These are phyloP conservation scores for Silene noctiflora DNA, from an alignment of 179 eudicot genomes.

Conservation along the genomic window DNA sequence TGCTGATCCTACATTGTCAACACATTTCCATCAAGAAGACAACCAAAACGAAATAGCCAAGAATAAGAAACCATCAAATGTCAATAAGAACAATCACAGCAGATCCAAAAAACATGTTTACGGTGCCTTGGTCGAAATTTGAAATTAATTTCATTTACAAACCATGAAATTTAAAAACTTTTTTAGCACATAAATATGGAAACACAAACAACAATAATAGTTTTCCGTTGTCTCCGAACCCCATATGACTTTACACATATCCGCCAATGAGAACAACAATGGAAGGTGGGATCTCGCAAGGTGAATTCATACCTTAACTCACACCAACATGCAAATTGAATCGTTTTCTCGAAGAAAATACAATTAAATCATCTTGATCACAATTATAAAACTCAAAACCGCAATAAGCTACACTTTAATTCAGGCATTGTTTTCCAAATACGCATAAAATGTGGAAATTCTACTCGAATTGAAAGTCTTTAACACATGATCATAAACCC, in stretches of 20 bases:
- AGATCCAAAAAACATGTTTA: no score
- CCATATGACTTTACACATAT: not conserved
- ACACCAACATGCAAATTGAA: slow-evolving; percentile 1
- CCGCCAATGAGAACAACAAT: not conserved
- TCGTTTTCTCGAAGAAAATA: not conserved
- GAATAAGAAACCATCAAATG: not conserved
- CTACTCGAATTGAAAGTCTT: not conserved
- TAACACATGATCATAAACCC: slow-evolving; percentile 11
- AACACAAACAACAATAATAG: no score
- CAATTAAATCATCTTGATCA: not conserved
- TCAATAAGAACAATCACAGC: not conserved
- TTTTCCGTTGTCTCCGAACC: no score
- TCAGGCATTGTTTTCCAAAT: not conserved
- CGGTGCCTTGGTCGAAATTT: no score
- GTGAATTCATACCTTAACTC: not conserved
- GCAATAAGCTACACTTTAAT: no score
- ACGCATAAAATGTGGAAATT: not conserved
- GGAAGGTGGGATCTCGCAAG: not conserved
- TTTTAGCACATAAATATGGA: no score
- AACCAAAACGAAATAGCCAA: not conserved
- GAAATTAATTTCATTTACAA: no score
- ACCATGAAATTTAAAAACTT: no score
- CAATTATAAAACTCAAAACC: not conserved
- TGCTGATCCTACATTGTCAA: slow-evolving; percentile 23
- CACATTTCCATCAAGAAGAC: slow-evolving; percentile 9